phyloP scores from a whole-genome alignment of 2,329 filamentous ascomycete species.

The Biscogniauxia marginata region DNA sequence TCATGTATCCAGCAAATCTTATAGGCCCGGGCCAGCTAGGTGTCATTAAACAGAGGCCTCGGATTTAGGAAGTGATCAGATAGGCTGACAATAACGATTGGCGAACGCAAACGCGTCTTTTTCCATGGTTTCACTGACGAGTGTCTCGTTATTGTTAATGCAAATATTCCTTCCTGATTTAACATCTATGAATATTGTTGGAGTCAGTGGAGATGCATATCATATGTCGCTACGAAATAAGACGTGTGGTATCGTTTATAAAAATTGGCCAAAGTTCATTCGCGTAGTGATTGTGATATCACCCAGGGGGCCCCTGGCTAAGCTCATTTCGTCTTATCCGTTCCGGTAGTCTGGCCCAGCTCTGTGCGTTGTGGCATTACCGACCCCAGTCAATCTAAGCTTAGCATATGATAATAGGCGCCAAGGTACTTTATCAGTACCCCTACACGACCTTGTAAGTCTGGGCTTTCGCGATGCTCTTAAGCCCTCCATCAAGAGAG shows the following conservation, averaged over 20 bases:
- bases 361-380: slow-evolving; percentile 17
- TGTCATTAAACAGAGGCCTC: not conserved
- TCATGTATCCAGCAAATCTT: not conserved
- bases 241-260: not conserved
- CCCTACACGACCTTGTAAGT: too few species aligned
- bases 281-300: not conserved
- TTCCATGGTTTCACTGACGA: not conserved
- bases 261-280: not conserved
- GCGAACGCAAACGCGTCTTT: not conserved
- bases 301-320: not conserved
- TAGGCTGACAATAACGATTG: not conserved
- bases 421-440: not conserved
- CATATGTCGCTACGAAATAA: too few species aligned
- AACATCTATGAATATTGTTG: not conserved
- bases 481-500: too few species aligned
- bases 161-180: not conserved
- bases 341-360: not conserved
- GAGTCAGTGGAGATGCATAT: not conserved
- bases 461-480: too few species aligned
- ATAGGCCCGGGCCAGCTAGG: not conserved
- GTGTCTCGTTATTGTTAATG: not conserved
- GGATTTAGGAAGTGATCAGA: not conserved
- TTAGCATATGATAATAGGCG: slow-evolving; percentile 1
- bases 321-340: not conserved
- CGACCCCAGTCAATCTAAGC: slow-evolving; percentile 7